These are phyloP conservation scores for Pseudonitzschia delicatissima DNA, from an alignment of 108 stramenopile genomes.

Conservation along the genomic window DNA sequence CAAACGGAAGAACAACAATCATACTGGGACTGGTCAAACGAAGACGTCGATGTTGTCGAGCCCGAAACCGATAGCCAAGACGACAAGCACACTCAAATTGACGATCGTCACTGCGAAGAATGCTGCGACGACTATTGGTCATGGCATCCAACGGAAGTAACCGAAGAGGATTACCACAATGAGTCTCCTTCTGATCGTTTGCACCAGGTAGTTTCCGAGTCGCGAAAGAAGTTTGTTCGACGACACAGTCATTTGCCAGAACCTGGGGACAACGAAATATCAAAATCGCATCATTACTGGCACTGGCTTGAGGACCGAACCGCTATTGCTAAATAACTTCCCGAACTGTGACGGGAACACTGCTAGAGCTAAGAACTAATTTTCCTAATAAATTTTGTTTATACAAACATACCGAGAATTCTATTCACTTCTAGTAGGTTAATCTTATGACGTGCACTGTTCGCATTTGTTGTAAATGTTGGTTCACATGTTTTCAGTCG, in stretches of 20 bases:
- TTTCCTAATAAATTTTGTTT: too few relatives aligned
- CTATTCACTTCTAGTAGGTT: too few relatives aligned
- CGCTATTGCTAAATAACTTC: background rate
- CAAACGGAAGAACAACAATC: background rate
- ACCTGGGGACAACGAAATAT: background rate
- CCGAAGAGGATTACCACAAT: background rate
- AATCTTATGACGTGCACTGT: too few relatives aligned
- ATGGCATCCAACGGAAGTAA: too few relatives aligned
- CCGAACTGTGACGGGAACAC: too few relatives aligned
- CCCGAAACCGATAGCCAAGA: background rate
- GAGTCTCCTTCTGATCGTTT: background rate
- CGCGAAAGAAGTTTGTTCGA: background rate
- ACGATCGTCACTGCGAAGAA: background rate
- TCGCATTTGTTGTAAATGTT: too few relatives aligned
- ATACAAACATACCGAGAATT: too few relatives aligned
- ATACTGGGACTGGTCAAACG: background rate
- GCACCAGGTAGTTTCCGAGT: background rate
- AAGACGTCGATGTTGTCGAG: background rate
- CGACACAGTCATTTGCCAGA: background rate
- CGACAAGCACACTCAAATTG: background rate
- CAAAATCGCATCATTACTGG: background rate
- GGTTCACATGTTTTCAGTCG: too few relatives aligned
- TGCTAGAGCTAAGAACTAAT: too few relatives aligned
- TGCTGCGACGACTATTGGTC: background rate
- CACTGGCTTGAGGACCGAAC: background rate